Evolutionary conservation across 495 filamentous ascomycete species (phyloP).

Genomic region (Chaetomium tenue): DNA sequence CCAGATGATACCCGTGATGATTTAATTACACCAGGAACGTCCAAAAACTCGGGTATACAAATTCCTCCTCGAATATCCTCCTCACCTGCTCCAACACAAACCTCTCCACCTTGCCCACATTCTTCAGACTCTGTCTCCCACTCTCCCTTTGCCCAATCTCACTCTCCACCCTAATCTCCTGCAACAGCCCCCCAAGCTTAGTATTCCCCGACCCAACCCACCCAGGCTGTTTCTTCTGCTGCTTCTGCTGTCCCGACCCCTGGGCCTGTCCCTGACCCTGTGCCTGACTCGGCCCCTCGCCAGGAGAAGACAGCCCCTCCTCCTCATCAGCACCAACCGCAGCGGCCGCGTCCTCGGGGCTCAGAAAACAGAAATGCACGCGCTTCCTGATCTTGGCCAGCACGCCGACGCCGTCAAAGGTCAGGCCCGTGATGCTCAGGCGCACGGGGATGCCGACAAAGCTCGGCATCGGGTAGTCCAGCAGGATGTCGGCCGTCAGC

Average conservation of each 20-base stretch:
- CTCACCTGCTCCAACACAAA: constrained; percentile 96
- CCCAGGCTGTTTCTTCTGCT: constrained; percentile 22
- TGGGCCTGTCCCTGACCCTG: not conserved
- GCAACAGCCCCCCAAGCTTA: constrained; percentile 69
- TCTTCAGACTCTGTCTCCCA: constrained; percentile 91
- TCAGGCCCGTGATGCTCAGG: constrained; percentile 88
- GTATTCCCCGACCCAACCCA: constrained; percentile 28
- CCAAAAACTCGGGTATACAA: constrained; percentile 98
- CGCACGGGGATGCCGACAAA: constrained; percentile 92
- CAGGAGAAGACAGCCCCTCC: constrained; percentile 22
- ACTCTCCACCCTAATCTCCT: constrained; percentile 93
- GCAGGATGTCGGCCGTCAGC: constrained; percentile 87
- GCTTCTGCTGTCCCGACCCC: constrained; percentile 1
- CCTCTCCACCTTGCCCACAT: constrained; percentile 96
- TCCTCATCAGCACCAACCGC: constrained; percentile 56
- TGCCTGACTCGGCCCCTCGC: not conserved
- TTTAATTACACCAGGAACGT: constrained; percentile 78
- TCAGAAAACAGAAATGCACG: constrained; percentile 88
- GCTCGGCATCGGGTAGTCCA: constrained; percentile 96
- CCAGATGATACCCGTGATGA: not conserved
- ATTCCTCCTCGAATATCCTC: constrained; percentile 95
- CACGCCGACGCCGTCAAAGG: constrained; percentile 91
- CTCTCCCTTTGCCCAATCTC: constrained; percentile 91
- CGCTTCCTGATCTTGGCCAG: constrained; percentile 82
- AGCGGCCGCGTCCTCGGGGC: constrained; percentile 78